Percentiles rank a stretch among this genome's conserved stretches.
These are phyloP conservation scores for Pholiota conissans DNA, from an alignment of 768 basidiomycete genomes.

Conservation along the genomic window DNA sequence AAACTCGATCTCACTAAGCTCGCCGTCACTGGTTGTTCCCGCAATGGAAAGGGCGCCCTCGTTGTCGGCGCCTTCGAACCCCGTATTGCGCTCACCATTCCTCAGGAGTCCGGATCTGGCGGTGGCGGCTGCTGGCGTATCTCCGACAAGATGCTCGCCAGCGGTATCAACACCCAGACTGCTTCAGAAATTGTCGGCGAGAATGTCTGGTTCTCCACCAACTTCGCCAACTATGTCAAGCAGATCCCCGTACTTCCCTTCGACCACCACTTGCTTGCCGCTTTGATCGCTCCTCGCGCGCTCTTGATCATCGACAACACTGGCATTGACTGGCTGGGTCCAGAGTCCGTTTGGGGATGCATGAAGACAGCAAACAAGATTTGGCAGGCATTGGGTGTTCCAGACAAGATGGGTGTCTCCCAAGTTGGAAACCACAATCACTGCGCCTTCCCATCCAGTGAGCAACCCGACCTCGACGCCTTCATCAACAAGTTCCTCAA, in stretches of 20 bases:
- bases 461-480: constrained; percentile 46
- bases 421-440: constrained; percentile 56
- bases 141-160: constrained; percentile 44
- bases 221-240: constrained; percentile 48
- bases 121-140: constrained; percentile 63
- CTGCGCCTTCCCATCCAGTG: constrained; percentile 51
- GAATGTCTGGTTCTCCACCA: constrained; percentile 62
- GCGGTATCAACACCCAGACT: constrained; percentile 49
- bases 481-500: constrained; percentile 59
- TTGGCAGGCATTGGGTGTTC: constrained; percentile 49
- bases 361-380: constrained; percentile 50
- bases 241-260: constrained; percentile 47
- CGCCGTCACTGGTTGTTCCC: constrained; percentile 60
- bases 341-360: constrained; percentile 49
- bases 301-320: constrained; percentile 57
- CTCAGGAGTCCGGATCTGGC: constrained; percentile 64
- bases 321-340: constrained; percentile 56
- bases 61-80: constrained; percentile 59
- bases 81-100: constrained; percentile 59
- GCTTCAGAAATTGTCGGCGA: constrained; percentile 59
- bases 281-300: constrained; percentile 54
- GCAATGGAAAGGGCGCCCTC: constrained; percentile 62
- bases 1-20: constrained; percentile 49
- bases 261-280: constrained; percentile 61
- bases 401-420: constrained; percentile 50